Evolutionary conservation across 441 rosid genomes (phyloP), one percentile per base, ranked within the genome.

Genomic region (Omphalea diandra): DNA sequence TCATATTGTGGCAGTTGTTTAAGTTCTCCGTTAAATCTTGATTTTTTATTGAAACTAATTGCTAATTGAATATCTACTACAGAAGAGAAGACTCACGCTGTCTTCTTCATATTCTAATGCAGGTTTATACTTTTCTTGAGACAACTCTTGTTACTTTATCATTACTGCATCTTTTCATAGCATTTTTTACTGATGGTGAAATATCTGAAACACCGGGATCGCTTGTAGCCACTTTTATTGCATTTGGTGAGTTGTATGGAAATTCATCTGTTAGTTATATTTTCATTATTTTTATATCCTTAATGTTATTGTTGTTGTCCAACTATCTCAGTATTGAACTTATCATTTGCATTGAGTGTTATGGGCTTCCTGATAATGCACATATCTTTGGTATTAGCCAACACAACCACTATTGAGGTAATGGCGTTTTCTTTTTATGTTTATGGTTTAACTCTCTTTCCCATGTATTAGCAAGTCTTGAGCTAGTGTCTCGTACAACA

Each of bases 331-430:
- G 98, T 94, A 62, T 77, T 94, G 81, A 90, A 91, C 85, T 77
- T 91, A 62, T 89, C 98, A 68, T 94, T 94, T 65, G 87, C 87
- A 27, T 73, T 88, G 77, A 94, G 98, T 77, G 75, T 91, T 27
- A 15, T 94, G 82, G 97, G 98, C 76, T 91, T 94, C 86, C 80
- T 91, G 49, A 83, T 90, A 49, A 86, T 91, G 94, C 98, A 91
- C 80, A 64, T 88, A 52, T 68, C 87, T 35, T 73, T 94, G 67
- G 92, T 87, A 46, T 60, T 70, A 7, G 85, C 83, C 53, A 91
- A 94, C 77, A 87, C 87, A 38, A 83, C 97, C 35, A 91, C 97
- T 55, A 90, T 94, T 76, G 97, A 94, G 97, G 98, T 91, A 81
- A 75, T 68, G 38, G 50, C 31, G 71, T 71, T 59, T 40, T 29